Base-by-base conservation (phyloP, 257 asterid species). In the Fraxinus pennsylvanica region DNA sequence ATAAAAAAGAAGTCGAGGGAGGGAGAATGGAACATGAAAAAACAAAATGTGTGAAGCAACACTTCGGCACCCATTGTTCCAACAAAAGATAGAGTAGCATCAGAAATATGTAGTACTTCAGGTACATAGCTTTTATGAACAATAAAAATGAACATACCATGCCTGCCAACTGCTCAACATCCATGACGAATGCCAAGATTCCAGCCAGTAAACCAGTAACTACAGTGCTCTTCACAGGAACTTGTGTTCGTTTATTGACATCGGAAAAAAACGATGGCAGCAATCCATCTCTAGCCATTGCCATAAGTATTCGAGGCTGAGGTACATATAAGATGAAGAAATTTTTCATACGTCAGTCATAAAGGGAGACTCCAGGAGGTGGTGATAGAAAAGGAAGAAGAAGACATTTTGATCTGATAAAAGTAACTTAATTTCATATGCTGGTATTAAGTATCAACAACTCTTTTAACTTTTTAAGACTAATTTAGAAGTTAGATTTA, bases 281-380 rank as follows among this genome's bases (percentile, higher is more conserved):
- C 90, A 95, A 84, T 73, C 99, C 99, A 75, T 95, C 98, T 84
- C 99, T 89, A 68, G 99, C 96, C 99, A 95, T 95, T 76, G 98
- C 98, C 99, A 95, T 93, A 68, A 95, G 88, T 81, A 95, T 93
- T 30, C 99, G 89, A 19, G 99, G 98, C 99, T 95, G 92, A 72
- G 80, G 74, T 39, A 66, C 33, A 79, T 36, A 74, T 5, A 43
- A 5, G 4, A 81, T 14, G 27, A 43, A 35, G 14, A 75, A 63
- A 75, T 43, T 27, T 7, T 68, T 27, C 63, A 45, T 5, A 77
- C 6, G 71, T 29, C 7, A 29, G 33, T 54, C 77, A 74, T 67
- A 45, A 36, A 52, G 50, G 59, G 35, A 22, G 33, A 73, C 74
- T 50, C 36, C 50, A 17, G 19, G 4, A 9, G 19, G 15, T 61